phyloP scores from a whole-genome alignment of 1,284 basidiomycete genomes.

The Pterulicium gracile region DNA sequence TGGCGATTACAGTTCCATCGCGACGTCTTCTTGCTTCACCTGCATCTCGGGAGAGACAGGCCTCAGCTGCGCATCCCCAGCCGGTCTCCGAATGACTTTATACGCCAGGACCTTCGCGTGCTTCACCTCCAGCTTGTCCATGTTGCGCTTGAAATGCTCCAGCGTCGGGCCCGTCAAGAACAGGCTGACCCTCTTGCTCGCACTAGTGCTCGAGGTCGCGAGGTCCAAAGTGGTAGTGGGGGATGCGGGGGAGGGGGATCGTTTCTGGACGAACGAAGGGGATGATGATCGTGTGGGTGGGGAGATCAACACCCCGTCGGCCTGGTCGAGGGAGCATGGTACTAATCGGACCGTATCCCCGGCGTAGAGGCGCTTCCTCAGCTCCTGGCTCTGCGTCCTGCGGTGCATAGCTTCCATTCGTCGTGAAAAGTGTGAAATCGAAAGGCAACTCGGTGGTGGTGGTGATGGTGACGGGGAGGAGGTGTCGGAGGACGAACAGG shows the following conservation, averaged over 20 bases:
- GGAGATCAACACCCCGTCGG: not conserved
- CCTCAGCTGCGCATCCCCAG: no score
- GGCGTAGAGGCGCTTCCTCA: not conserved
- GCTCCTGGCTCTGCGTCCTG: not conserved
- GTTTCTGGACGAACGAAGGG: not conserved
- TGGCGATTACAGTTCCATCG: no score
- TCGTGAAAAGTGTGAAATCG: not conserved
- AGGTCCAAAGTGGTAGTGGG: no score
- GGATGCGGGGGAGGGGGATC: not conserved
- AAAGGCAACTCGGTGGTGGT: no score
- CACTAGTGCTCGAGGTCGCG: no score
- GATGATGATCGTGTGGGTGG: not conserved
- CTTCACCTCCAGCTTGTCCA: not conserved
- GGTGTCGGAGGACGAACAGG: not conserved
- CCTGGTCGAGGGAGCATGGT: not conserved
- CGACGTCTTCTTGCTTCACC: no score
- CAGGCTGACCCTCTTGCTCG: not conserved
- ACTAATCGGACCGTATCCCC: not conserved
- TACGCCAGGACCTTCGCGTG: not conserved
- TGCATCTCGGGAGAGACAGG: no score
- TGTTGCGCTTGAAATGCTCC: not conserved
- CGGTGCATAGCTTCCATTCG: not conserved
- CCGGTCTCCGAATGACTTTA: not conserved
- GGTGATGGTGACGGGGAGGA: not conserved
- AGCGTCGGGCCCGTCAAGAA: not conserved